phyloP scores from a whole-genome alignment of 192 early-diverging fungal genomes.

The Coemansia sp. region DNA sequence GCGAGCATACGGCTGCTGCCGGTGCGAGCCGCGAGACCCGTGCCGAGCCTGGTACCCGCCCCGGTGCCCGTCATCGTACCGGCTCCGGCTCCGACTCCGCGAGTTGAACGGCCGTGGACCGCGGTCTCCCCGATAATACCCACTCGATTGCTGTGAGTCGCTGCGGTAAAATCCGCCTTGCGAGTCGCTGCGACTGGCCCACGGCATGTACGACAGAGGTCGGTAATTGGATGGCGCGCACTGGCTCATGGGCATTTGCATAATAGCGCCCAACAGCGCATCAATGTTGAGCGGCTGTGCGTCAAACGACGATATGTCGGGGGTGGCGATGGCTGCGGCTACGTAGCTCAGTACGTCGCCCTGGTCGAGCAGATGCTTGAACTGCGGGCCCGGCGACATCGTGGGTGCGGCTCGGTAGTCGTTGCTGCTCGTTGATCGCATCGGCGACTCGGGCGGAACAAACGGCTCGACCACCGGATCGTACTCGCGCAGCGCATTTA shows the following conservation, averaged over 20 bases:
- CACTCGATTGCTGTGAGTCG: not conserved
- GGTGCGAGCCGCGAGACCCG: conserved; percentile 18
- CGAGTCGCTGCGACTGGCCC: conserved; percentile 12
- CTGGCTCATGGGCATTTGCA: conserved; percentile 7
- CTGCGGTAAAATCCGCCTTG: not conserved
- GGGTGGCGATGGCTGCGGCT: conserved; percentile 25
- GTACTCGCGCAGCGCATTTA: conserved; percentile 27
- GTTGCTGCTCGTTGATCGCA: not conserved
- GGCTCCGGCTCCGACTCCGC: conserved; percentile 36
- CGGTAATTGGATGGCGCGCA: conserved; percentile 30
- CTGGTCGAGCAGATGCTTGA: conserved; percentile 25
- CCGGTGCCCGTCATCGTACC: conserved; percentile 14
- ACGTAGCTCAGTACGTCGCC: conserved; percentile 52
- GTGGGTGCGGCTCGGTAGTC: not conserved
- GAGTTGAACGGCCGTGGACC: conserved; percentile 2
- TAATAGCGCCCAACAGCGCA: conserved; percentile 22
- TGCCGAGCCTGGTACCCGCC: conserved; percentile 12
- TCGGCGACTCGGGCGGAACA: conserved; percentile 3
- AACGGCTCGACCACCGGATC: conserved; percentile 32
- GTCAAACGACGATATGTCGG: conserved; percentile 23
- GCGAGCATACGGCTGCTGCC: conserved; percentile 43
- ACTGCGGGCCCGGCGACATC: conserved; percentile 6
- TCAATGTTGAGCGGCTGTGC: conserved; percentile 21
- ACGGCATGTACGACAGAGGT: conserved; percentile 44
- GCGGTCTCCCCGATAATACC: conserved; percentile 11